phyloP scores from a whole-genome alignment of 192 early-diverging fungal genomes.

The Umbelopsis ramanniana region DNA sequence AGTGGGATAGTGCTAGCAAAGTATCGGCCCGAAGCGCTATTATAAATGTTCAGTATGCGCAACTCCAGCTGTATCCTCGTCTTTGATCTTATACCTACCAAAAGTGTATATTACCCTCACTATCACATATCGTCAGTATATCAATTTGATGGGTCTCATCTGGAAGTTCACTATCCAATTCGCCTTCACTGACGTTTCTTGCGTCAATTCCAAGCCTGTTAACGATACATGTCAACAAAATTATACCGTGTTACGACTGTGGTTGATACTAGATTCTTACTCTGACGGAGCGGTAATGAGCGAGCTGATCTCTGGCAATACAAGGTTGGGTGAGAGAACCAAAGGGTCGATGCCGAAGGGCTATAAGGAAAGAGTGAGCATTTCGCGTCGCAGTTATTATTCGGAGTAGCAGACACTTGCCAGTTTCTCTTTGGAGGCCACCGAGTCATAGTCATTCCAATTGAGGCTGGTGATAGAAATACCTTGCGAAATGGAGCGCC shows the following conservation, averaged over 20 bases:
- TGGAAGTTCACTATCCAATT: background rate
- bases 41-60: background rate
- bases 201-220: background rate
- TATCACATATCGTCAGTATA: slow-evolving; percentile 3
- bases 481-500: slow-evolving; percentile 11
- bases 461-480: background rate
- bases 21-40: background rate
- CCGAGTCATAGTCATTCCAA: slow-evolving; percentile 1
- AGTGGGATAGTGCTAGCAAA: slow-evolving; percentile 3
- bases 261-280: background rate
- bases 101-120: slow-evolving; percentile 9
- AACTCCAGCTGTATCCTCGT: background rate
- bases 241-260: no score
- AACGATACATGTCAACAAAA: no score
- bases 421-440: background rate
- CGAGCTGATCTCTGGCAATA: slow-evolving; percentile 9
- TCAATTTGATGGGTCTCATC: slow-evolving; percentile 4
- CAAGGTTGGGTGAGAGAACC: background rate
- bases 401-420: background rate
- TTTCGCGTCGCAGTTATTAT: background rate
- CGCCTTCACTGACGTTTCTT: slow-evolving; percentile 1
- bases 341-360: slow-evolving; percentile 7
- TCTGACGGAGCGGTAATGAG: background rate
- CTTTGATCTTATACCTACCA: background rate
- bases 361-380: background rate